phyloP scores from a whole-genome alignment of 345 rosid genomes.

The Durio zibethinus region DNA sequence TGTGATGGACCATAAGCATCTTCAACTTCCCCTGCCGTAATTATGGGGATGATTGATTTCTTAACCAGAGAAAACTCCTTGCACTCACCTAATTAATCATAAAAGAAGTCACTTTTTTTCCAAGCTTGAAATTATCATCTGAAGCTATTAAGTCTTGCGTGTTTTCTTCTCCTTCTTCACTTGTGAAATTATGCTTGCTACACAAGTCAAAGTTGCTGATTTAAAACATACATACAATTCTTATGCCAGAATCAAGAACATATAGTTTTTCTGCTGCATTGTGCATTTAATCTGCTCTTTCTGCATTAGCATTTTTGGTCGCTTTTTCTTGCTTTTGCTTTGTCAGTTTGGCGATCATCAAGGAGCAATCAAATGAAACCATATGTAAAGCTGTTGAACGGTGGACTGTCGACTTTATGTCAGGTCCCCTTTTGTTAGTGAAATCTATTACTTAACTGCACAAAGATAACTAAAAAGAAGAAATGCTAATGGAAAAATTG shows the following conservation, averaged over 20 bases:
- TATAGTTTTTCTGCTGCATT: background rate
- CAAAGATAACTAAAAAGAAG: background rate
- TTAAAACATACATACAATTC: background rate
- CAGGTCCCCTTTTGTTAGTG: background rate
- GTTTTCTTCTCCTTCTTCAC: background rate
- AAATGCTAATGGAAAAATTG: background rate
- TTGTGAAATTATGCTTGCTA: background rate
- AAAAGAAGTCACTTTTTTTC: background rate
- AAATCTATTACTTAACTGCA: background rate
- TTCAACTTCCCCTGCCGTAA: constrained; percentile 22
- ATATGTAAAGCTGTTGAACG: background rate
- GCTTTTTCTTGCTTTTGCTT: background rate
- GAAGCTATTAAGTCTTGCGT: too few relatives aligned
- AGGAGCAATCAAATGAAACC: constrained; percentile 12
- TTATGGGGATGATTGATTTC: constrained; percentile 8
- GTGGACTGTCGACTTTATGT: background rate
- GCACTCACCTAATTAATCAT: constrained; percentile 3
- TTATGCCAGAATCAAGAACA: background rate
- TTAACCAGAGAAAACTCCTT: background rate
- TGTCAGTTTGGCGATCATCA: constrained; percentile 4
- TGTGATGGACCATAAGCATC: constrained; percentile 23
- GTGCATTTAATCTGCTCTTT: background rate
- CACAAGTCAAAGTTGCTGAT: background rate
- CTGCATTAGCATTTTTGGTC: background rate
- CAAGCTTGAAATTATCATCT: too few relatives aligned